Evolutionary conservation across 2,329 filamentous ascomycete species (phyloP).

Genomic region (Scopulariopsis brevicaulis): DNA sequence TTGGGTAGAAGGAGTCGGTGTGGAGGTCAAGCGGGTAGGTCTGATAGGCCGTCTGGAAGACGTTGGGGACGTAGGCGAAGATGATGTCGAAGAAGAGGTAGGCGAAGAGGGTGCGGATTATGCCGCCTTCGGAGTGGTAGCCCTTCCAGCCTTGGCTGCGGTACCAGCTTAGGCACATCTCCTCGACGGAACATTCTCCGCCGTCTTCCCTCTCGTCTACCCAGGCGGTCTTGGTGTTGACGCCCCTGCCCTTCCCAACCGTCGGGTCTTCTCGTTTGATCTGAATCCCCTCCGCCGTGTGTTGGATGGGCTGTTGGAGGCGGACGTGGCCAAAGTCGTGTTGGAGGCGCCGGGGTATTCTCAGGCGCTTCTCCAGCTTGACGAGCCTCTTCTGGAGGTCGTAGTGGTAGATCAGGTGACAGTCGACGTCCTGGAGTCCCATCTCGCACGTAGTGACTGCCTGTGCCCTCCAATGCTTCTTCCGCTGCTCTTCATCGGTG

Average conservation of each 20-base stretch:
- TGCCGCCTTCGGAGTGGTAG: conserved; percentile 85
- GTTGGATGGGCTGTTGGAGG: conserved; percentile 63
- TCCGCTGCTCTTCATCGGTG: conserved; percentile 39
- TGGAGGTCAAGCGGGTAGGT: conserved; percentile 87
- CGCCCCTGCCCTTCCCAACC: conserved; percentile 24
- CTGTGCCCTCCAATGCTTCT: conserved; percentile 70
- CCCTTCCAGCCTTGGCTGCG: conserved; percentile 81
- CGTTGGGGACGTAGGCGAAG: conserved; percentile 88
- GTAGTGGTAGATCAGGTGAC: conserved; percentile 87
- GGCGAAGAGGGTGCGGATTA: conserved; percentile 80
- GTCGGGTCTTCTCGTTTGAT: conserved; percentile 48
- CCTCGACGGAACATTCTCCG: conserved; percentile 78
- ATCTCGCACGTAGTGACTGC: conserved; percentile 74
- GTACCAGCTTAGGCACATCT: conserved; percentile 86
- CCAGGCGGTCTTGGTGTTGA: conserved; percentile 73
- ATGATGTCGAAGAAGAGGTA: conserved; percentile 91
- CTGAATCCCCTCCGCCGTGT: conserved; percentile 66
- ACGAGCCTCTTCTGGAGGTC: conserved; percentile 88
- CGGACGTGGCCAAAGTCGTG: conserved; percentile 87
- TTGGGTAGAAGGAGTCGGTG: conserved; percentile 83
- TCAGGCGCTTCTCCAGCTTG: conserved; percentile 79
- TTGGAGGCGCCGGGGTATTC: conserved; percentile 72
- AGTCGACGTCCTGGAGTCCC: conserved; percentile 77
- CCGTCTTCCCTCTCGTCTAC: conserved; percentile 61
- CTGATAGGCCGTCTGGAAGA: conserved; percentile 93